Evolutionary conservation across 2,329 filamentous ascomycete genomes (phyloP), one percentile per base, ranked within the genome.

Genomic region (Amylocarpus encephaloides): DNA sequence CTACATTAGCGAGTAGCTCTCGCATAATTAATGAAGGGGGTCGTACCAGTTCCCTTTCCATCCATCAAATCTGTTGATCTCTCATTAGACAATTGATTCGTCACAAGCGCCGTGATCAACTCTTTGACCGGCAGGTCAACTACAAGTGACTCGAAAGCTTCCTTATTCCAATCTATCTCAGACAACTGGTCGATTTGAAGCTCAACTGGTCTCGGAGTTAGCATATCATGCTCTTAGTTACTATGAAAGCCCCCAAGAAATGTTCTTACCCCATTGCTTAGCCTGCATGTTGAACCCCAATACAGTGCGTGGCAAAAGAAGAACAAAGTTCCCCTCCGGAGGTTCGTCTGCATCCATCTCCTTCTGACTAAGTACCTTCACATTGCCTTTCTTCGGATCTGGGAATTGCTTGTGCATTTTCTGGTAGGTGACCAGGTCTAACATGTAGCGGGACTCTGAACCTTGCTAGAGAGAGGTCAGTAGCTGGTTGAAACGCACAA

Each of bases 121-220:
- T 72, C 69, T 57, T 75, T 75, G 22, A 72, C 70, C 51, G 71
- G 63, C 11, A 70, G 65, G 42, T 72, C 68, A 52, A 73, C 72
- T 6, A 75, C 72, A 4, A 75, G 66, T 34, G 72, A 68, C 1
- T 69, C 67, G 53, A 68, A 75, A 0, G 72, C 71, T 5, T 66
- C 55, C 46, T 68, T 65, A 55, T 75, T 74, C 72, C 72, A 55
- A 12, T 7, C 18, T 9, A 54, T 42, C 2, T 19, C 15, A 10
- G 18, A 26, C 10, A 54, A 48, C 6, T 16, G 22, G 13, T 43
- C 43, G n/a, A 54, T 49, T 15, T 48, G 13, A 9, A 50, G 43
- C n/a, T 44, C 33, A 16, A 43, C 43, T 46, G n/a, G 19, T 40
- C 7, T 10, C 7, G 6, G 22, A 3, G 34, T 30, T n/a, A 33